phyloP scores from a whole-genome alignment of 192 early-diverging fungal genomes.

The Lobosporangium transversale region DNA sequence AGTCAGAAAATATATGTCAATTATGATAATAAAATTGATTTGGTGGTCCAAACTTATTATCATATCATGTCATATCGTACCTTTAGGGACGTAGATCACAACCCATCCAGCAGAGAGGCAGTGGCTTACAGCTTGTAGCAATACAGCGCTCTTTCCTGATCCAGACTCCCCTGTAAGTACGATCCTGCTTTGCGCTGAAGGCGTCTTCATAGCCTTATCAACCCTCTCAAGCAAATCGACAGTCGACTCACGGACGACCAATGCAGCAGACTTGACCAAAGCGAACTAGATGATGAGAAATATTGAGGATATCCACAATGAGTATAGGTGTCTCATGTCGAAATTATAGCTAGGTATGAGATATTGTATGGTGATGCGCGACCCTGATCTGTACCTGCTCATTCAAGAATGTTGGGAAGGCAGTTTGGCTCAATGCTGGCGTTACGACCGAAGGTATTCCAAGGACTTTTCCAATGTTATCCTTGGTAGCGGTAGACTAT shows the following conservation, averaged over 20 bases:
- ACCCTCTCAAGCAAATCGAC: conserved; percentile 51
- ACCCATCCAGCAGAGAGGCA: conserved; percentile 58
- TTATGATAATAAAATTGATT: too few species aligned
- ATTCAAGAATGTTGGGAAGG: conserved; percentile 40
- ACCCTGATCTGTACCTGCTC: conserved; percentile 27
- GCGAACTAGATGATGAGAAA: conserved; percentile 40
- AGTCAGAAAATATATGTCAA: background rate
- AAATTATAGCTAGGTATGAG: too few species aligned
- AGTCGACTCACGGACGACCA: conserved; percentile 54
- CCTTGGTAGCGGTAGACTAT: conserved; percentile 48
- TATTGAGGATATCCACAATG: background rate
- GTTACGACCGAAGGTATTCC: conserved; percentile 27
- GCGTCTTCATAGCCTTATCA: conserved; percentile 38
- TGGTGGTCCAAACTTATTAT: too few species aligned
- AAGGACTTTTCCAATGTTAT: conserved; percentile 40
- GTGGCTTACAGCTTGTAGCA: conserved; percentile 61
- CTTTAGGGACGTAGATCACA: conserved; percentile 62
- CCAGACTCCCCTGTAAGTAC: conserved; percentile 57
- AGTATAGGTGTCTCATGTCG: background rate
- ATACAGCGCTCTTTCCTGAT: conserved; percentile 59
- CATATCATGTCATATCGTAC: conserved; percentile 31
- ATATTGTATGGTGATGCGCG: background rate
- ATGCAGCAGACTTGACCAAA: conserved; percentile 52
- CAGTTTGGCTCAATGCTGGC: conserved; percentile 36
- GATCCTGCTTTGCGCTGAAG: conserved; percentile 49